Evolutionary conservation across 495 filamentous ascomycete species (phyloP).

Genomic region (Emericellopsis terricola): DNA sequence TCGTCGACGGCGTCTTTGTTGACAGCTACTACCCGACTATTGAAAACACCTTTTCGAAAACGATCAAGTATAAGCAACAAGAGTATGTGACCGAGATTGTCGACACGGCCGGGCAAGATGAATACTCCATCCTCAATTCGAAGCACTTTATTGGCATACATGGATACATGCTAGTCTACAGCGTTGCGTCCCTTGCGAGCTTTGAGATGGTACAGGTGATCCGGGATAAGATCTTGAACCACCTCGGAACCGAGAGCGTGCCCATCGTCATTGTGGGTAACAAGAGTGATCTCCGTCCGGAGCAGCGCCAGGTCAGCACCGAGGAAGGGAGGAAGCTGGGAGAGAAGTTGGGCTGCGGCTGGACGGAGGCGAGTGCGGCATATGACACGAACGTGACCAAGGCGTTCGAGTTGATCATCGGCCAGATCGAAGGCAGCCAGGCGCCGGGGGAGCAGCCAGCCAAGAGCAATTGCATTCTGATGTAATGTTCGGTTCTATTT

Average conservation of each 20-base stretch:
- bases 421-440: slow-evolving; percentile 84
- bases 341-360: slow-evolving; percentile 78
- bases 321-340: slow-evolving; percentile 69
- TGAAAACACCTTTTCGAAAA: slow-evolving; percentile 94
- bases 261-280: slow-evolving; percentile 93
- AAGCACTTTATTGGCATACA: slow-evolving; percentile 99
- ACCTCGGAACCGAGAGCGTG: slow-evolving; percentile 79
- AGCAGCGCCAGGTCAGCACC: slow-evolving; percentile 76
- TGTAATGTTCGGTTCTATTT: too few species aligned
- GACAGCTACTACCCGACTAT: slow-evolving; percentile 99
- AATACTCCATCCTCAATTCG: slow-evolving; percentile 93
- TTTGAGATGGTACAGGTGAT: slow-evolving; percentile 96
- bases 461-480: slow-evolving; percentile 63
- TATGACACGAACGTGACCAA: slow-evolving; percentile 85
- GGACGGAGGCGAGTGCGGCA: slow-evolving; percentile 85
- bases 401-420: slow-evolving; percentile 89
- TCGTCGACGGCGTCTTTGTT: slow-evolving; percentile 94
- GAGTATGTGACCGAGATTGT: slow-evolving; percentile 96
- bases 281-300: slow-evolving; percentile 83
- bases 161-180: slow-evolving; percentile 97
- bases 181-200: slow-evolving; percentile 75
- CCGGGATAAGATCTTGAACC: slow-evolving; percentile 91
- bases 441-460: slow-evolving; percentile 72
- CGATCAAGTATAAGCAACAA: slow-evolving; percentile 79
- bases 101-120: slow-evolving; percentile 94